A percentile compares a stretch with the other conserved stretches of the same genome.
These are phyloP conservation scores for Clavispora phyllophila DNA, from an alignment of 805 yeast genomes.

Conservation along the genomic window DNA sequence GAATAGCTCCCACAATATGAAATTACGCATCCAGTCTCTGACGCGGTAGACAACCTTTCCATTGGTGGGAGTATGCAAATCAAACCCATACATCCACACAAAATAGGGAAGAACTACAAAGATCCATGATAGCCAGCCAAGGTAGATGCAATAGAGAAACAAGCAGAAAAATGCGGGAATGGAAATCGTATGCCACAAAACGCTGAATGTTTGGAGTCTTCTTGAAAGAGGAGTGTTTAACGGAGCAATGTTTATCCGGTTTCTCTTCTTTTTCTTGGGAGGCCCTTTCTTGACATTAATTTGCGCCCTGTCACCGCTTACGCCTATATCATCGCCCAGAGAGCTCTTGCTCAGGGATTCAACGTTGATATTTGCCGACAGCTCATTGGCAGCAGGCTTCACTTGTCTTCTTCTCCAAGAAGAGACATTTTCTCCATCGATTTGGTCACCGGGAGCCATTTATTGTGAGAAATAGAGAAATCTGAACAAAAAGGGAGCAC, in stretches of 20 bases:
- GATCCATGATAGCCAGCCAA: constrained; percentile 66
- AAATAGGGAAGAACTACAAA: constrained; percentile 57
- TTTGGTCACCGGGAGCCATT: background rate
- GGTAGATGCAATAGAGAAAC: constrained; percentile 44
- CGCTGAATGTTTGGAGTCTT: constrained; percentile 61
- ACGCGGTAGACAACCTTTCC: constrained; percentile 62
- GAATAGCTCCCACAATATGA: constrained; percentile 64
- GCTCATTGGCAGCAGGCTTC: background rate
- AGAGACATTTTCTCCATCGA: background rate
- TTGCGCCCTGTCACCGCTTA: background rate
- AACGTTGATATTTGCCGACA: background rate
- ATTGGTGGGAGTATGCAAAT: constrained; percentile 65
- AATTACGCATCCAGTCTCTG: constrained; percentile 51
- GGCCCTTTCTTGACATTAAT: background rate
- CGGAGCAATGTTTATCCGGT: constrained; percentile 45
- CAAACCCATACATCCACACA: constrained; percentile 46
- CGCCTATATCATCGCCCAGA: background rate
- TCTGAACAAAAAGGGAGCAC: background rate
- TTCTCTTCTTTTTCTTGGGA: background rate
- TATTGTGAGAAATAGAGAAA: background rate
- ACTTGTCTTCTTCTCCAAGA: background rate
- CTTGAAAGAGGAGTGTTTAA: constrained; percentile 49
- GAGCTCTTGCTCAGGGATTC: background rate
- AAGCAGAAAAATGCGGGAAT: constrained; percentile 55
- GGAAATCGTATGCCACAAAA: constrained; percentile 69